A percentile compares a stretch with the other conserved stretches of the same genome.
Conservation (phyloP, 2,329 filamentous ascomycete species). For the Alternaria sp. region DNA sequence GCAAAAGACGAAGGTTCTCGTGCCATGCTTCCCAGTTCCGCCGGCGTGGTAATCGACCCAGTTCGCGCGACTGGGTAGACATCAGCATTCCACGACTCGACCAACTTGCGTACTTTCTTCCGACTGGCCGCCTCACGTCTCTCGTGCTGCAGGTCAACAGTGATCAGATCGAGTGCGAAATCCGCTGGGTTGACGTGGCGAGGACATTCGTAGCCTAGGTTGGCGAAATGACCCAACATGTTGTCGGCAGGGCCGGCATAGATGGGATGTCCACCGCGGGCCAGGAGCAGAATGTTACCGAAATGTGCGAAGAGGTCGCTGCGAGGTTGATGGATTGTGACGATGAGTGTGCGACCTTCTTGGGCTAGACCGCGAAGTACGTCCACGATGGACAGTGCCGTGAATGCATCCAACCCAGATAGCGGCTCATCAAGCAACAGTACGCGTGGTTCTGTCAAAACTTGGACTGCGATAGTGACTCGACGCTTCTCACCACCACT, state of each 20-base stretch:
- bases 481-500: conserved; percentile 80
- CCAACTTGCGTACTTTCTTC: conserved; percentile 65
- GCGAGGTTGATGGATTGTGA: conserved; percentile 80
- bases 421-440: conserved; percentile 78
- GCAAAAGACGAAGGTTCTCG: conserved; percentile 67
- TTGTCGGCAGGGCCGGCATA: conserved; percentile 68
- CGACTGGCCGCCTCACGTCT: conserved; percentile 67
- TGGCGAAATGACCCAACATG: conserved; percentile 70
- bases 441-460: conserved; percentile 75
- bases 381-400: conserved; percentile 73
- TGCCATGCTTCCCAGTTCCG: conserved; percentile 72
- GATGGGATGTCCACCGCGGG: conserved; percentile 70
- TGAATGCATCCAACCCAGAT: conserved; percentile 78
- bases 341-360: conserved; percentile 74
- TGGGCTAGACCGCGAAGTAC: conserved; percentile 73
- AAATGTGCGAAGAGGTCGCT: conserved; percentile 76
- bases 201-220: conserved; percentile 68
- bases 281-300: conserved; percentile 73
- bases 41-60: conserved; percentile 65
- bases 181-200: conserved; percentile 77
- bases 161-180: conserved; percentile 78
- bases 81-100: conserved; percentile 62
- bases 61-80: conserved; percentile 31
- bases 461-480: conserved; percentile 78
- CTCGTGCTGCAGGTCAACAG: conserved; percentile 73